Conservation (phyloP, 2,329 filamentous ascomycete species). For the Trichoderma sp. region DNA sequence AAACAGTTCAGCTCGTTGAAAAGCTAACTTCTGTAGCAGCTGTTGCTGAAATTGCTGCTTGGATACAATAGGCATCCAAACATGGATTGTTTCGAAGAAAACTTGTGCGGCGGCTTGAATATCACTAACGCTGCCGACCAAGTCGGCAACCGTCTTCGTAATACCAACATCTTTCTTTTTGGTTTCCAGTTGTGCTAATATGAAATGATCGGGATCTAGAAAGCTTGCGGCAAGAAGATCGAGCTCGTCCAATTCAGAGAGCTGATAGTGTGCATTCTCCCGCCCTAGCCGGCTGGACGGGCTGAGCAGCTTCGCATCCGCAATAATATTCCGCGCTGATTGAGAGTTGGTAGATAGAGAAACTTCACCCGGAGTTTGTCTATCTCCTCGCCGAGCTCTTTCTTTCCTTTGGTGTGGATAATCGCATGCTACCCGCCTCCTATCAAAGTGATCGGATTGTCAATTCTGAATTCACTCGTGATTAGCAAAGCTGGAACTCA, state of each 20-base stretch:
- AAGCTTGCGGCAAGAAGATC: slow-evolving; percentile 13
- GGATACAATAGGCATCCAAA: slow-evolving; percentile 10
- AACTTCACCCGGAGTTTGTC: neutral
- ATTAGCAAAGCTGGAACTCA: neutral
- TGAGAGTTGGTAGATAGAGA: neutral
- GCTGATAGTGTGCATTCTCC: neutral
- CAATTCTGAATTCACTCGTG: neutral
- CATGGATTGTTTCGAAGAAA: slow-evolving; percentile 1
- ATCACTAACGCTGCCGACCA: neutral
- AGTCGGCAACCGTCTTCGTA: neutral
- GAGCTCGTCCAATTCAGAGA: neutral
- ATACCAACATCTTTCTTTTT: neutral
- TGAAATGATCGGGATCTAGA: slow-evolving; percentile 8
- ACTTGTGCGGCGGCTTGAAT: neutral
- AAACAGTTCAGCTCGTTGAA: neutral
- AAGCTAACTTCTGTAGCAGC: neutral
- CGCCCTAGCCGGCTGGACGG: neutral
- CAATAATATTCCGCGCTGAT: neutral
- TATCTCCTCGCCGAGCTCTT: neutral
- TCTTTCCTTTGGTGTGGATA: slow-evolving; percentile 16
- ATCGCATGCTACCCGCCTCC: slow-evolving; percentile 7
- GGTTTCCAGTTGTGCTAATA: slow-evolving; percentile 1
- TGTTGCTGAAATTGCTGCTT: neutral
- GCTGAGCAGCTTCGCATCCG: neutral
- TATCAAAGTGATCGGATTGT: neutral